Percentiles rank a stretch among this genome's conserved stretches.
phyloP scores from a whole-genome alignment of 805 yeast species.

The Torulaspora indica region DNA sequence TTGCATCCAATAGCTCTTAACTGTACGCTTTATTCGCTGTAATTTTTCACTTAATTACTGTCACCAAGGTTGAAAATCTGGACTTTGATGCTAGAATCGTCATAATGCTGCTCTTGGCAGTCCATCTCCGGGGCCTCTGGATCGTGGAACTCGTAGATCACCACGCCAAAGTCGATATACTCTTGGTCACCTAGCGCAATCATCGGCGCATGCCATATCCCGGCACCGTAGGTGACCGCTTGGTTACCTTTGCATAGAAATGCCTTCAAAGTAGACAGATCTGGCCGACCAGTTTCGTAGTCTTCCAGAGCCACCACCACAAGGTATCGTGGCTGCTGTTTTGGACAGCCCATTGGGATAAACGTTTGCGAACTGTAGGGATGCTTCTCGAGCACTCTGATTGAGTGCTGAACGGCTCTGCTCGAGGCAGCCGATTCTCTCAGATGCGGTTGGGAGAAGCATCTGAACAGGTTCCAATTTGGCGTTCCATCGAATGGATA shows the following conservation, averaged over 20 bases:
- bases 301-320: constrained; percentile 73
- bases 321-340: constrained; percentile 51
- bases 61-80: not conserved
- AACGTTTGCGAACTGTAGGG: constrained; percentile 87
- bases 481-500: constrained; percentile 47
- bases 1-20: not conserved
- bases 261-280: constrained; percentile 55
- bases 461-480: constrained; percentile 79
- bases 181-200: constrained; percentile 57
- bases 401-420: constrained; percentile 36
- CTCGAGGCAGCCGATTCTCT: no score
- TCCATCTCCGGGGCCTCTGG: constrained; percentile 54
- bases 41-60: not conserved
- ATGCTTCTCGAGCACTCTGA: constrained; percentile 82
- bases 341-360: constrained; percentile 78
- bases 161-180: constrained; percentile 76
- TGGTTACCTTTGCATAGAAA: constrained; percentile 78
- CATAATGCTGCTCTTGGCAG: constrained; percentile 71
- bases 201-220: constrained; percentile 96
- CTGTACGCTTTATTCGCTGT: not conserved
- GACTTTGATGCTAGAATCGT: constrained; percentile 20
- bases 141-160: constrained; percentile 79
- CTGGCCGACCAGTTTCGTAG: constrained; percentile 51
- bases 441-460: constrained; percentile 68
- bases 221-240: constrained; percentile 79